Base-by-base conservation (phyloP, 805 yeast species). In the Tetrapisispora iriomotensis region DNA sequence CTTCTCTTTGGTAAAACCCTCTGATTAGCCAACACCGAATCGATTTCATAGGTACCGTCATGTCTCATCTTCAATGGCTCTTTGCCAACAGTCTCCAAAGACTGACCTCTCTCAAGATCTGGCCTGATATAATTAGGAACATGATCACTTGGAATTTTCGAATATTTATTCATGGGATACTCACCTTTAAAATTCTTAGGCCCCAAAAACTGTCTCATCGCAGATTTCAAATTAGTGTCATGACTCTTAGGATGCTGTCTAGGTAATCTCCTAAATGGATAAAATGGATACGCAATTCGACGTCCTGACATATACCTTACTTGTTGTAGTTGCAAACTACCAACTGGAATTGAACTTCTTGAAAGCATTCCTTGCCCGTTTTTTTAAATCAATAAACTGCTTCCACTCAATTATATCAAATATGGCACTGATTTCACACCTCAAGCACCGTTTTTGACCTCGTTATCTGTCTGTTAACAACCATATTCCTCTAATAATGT, bases 141-240 rank as follows among this genome's bases (percentile, higher is more conserved):
- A 54, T 82, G 85, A 50, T 81, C 64, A 45, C 72, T 75, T 15
- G 82, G 77, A 10, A 85, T 78, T 46, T 70, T 69, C 51, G 71
- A 77, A 61, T 84, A 82, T 57, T 80, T 84, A 70, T 86, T 88
- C 55, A 75, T 62, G 45, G 70, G 70, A 60, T 84, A 83, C 48
- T 84, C 86, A 15, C 95, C 95, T 59, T 81, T 79, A 63, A 75
- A 75, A 62, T 85, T 86, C 58, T 70, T 75, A 28, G 90, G 90
- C 3, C 96, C 96, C 41, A 87, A 65, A 64, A 85, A 87, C 47
- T 71, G 75, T 48, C 76, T 74, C 73, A 86, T 66, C 29, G 77
- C 75, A 56, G 74, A 69, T 51, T 74, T 74, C 55, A 81, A 68
- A 42, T 72, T 74, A 8, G 82, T 70, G 37, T 67, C 70, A 45